phyloP scores from a whole-genome alignment of 1,284 basidiomycete species.

The Coniferiporia sulphurascens region DNA sequence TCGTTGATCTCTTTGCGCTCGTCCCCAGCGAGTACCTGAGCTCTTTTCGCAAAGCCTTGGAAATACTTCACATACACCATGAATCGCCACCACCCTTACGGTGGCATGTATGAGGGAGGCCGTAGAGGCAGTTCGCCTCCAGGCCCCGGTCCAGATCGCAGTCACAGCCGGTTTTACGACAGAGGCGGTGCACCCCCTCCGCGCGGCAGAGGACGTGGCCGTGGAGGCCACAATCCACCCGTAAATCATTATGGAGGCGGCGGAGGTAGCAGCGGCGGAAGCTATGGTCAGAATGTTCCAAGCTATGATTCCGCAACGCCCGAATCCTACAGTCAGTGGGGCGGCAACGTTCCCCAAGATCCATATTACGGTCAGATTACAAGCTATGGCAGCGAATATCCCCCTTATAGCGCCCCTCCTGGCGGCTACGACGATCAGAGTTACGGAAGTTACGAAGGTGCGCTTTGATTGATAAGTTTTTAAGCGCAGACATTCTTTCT shows the following conservation, averaged over 20 bases:
- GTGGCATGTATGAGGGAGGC: slow-evolving; percentile 60
- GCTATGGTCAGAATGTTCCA: slow-evolving; percentile 66
- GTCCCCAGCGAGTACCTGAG: slow-evolving; percentile 8
- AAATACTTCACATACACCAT: slow-evolving; percentile 34
- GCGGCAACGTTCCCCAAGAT: slow-evolving; percentile 12
- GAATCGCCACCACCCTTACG: slow-evolving; percentile 87
- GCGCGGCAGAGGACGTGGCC: slow-evolving; percentile 61
- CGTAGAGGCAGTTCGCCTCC: slow-evolving; percentile 60
- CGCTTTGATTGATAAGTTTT: slow-evolving; percentile 45
- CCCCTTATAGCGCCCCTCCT: slow-evolving; percentile 37
- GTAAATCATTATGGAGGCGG: slow-evolving; percentile 30
- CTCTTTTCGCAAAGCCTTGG: neutral
- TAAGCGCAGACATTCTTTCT: slow-evolving; percentile 10
- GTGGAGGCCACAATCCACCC: slow-evolving; percentile 43
- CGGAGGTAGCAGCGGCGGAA: slow-evolving; percentile 27
- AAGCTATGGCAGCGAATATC: slow-evolving; percentile 45
- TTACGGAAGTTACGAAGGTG: slow-evolving; percentile 71
- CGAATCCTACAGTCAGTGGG: slow-evolving; percentile 19
- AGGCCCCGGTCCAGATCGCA: slow-evolving; percentile 67
- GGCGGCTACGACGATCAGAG: slow-evolving; percentile 46
- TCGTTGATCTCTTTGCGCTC: neutral
- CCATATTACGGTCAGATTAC: slow-evolving; percentile 57
- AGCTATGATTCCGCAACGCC: slow-evolving; percentile 54
- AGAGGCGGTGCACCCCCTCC: slow-evolving; percentile 46
- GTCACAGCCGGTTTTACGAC: slow-evolving; percentile 52